A percentile compares a stretch with the other conserved stretches of the same genome.
Conservation (phyloP, 2,329 filamentous ascomycete species). For the Ophiostoma piceae region DNA sequence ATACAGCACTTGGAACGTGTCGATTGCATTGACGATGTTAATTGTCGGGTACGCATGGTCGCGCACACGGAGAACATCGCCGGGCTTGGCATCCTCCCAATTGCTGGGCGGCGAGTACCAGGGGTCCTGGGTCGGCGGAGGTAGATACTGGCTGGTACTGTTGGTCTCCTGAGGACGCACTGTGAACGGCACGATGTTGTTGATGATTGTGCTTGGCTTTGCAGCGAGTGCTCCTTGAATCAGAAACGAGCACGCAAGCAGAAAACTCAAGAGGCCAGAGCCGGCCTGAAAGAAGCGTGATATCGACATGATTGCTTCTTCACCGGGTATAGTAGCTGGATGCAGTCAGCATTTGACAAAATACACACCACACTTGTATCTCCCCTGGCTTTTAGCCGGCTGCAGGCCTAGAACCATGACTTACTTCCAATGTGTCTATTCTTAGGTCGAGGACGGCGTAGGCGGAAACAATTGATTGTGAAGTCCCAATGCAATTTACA, state of each 20-base stretch:
- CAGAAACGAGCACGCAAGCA: neutral
- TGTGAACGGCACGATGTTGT: neutral
- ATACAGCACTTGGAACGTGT: conserved; percentile 2
- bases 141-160: neutral
- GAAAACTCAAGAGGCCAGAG: neutral
- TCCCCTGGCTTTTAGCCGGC: neutral
- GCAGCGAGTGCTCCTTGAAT: neutral
- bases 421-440: neutral
- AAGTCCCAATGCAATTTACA: neutral
- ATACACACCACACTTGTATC: neutral
- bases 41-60: neutral
- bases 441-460: neutral
- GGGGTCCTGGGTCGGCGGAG: neutral
- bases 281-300: neutral
- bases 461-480: neutral
- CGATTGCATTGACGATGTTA: neutral
- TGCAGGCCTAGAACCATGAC: neutral
- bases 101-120: neutral
- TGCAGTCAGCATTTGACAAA: neutral
- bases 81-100: neutral
- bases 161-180: neutral
- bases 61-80: neutral
- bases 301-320: neutral
- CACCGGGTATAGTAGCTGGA: neutral
- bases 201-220: neutral